Evolutionary conservation across 257 asterid species (phyloP).

Genomic region (Craterostigma plantagineum): DNA sequence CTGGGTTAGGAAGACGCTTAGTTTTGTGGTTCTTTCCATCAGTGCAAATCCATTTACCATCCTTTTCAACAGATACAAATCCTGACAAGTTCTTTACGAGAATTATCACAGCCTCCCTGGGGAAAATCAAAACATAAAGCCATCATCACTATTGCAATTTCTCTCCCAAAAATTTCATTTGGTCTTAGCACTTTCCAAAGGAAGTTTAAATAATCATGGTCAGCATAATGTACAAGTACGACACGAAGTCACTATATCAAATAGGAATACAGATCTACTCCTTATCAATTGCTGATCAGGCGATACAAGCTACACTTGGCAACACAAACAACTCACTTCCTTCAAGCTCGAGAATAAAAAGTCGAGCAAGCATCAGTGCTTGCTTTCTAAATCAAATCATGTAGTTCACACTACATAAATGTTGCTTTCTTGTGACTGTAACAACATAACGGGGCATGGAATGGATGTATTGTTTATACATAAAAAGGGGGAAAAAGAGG

Average conservation of each 20-base stretch:
- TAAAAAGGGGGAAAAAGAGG: not conserved
- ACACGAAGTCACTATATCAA: too few relatives aligned
- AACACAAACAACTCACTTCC: too few relatives aligned
- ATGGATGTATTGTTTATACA: not conserved
- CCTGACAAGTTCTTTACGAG: constrained; percentile 51
- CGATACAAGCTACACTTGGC: too few relatives aligned
- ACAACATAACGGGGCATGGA: too few relatives aligned
- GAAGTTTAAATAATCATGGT: not conserved
- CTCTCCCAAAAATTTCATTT: constrained; percentile 1
- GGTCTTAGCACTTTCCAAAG: not conserved
- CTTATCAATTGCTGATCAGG: too few relatives aligned
- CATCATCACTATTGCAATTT: constrained; percentile 6
- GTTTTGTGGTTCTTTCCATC: constrained; percentile 29
- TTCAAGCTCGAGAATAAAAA: too few relatives aligned
- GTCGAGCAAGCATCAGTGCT: too few relatives aligned
- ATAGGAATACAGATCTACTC: too few relatives aligned
- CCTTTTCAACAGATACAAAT: constrained; percentile 40
- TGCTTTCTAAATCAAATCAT: too few relatives aligned
- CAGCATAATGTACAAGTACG: too few relatives aligned
- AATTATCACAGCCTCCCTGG: constrained; percentile 62
- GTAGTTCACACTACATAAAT: too few relatives aligned
- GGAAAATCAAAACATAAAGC: constrained; percentile 1
- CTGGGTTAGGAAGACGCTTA: constrained; percentile 45
- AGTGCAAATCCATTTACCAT: constrained; percentile 61
- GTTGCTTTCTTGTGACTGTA: too few relatives aligned